Percentiles rank a stretch among this genome's conserved stretches.
Conservation (phyloP, 2,329 filamentous ascomycete genomes). For the Xenosphaeropsis pyriputrescens region DNA sequence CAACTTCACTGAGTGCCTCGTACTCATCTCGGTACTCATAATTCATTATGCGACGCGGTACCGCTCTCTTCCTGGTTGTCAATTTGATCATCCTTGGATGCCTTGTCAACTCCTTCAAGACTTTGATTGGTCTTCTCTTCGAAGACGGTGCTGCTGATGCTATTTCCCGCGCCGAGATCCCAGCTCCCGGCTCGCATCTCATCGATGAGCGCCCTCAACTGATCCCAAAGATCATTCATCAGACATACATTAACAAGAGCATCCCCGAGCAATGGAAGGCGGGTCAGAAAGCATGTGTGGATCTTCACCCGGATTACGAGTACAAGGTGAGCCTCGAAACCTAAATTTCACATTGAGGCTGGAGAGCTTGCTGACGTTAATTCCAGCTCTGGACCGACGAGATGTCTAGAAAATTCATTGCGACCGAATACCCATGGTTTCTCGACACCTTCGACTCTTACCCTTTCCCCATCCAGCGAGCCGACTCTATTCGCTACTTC, state of each 20-base stretch:
- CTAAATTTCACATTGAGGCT: neutral
- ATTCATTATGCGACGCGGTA: constrained; percentile 17
- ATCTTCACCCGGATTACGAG: constrained; percentile 57
- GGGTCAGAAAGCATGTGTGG: constrained; percentile 53
- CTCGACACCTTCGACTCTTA: constrained; percentile 61
- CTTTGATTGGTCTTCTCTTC: constrained; percentile 53
- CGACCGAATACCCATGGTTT: constrained; percentile 64
- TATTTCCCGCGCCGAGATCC: constrained; percentile 51
- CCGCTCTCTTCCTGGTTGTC: constrained; percentile 27
- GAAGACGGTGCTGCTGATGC: constrained; percentile 52
- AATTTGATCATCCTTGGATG: constrained; percentile 49
- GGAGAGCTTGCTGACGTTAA: neutral
- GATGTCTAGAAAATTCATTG: constrained; percentile 55
- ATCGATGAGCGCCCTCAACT: constrained; percentile 39
- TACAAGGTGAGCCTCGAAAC: constrained; percentile 42
- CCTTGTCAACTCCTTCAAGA: constrained; percentile 54
- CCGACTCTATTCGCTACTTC: constrained; percentile 70
- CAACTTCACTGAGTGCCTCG: too few relatives aligned
- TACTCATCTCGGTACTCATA: too few relatives aligned
- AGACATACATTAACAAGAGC: constrained; percentile 57
- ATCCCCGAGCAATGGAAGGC: constrained; percentile 51
- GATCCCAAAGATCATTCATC: constrained; percentile 66
- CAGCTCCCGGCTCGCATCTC: constrained; percentile 44
- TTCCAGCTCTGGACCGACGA: constrained; percentile 64
- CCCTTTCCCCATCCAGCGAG: constrained; percentile 60